Percentiles rank a stretch among this genome's conserved stretches.
These are phyloP conservation scores for Fusarium zealandicum DNA, from an alignment of 2,329 filamentous ascomycete species.

Conservation along the genomic window DNA sequence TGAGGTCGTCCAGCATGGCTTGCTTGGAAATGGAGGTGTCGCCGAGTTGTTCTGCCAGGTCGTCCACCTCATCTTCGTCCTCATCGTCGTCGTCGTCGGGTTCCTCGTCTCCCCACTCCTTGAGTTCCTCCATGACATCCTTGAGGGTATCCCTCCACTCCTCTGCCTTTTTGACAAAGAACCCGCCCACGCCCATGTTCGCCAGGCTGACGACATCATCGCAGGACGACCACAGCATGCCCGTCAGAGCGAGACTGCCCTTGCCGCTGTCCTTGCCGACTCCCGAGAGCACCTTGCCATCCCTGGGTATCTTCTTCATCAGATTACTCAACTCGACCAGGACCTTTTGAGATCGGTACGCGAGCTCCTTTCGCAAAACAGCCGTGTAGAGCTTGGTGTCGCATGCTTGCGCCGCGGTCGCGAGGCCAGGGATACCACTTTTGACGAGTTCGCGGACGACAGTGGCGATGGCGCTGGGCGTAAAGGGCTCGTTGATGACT, in stretches of 20 bases:
- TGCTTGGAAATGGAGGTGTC: conserved; percentile 53
- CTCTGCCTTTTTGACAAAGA: conserved; percentile 75
- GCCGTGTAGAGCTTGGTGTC: conserved; percentile 66
- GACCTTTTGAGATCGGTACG: conserved; percentile 63
- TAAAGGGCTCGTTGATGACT: conserved; percentile 86
- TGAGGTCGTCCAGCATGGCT: conserved; percentile 71
- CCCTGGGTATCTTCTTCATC: conserved; percentile 63
- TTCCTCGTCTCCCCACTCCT: conserved; percentile 83
- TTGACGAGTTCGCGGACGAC: conserved; percentile 76
- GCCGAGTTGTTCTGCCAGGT: conserved; percentile 43
- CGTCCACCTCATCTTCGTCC: conserved; percentile 57
- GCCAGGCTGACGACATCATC: conserved; percentile 73
- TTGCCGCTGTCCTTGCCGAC: conserved; percentile 49
- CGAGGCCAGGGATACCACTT: conserved; percentile 76
- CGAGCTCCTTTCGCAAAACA: conserved; percentile 69
- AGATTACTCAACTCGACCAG: conserved; percentile 70
- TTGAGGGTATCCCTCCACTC: conserved; percentile 77
- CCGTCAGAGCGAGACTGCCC: conserved; percentile 70
- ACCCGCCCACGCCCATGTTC: conserved; percentile 70
- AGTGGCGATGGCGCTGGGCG: conserved; percentile 74
- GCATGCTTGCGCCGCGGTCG: conserved; percentile 73
- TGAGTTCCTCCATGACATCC: conserved; percentile 85
- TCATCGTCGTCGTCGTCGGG: conserved; percentile 64
- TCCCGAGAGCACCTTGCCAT: conserved; percentile 60
- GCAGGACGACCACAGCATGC: conserved; percentile 83